A percentile compares a stretch with the other conserved stretches of the same genome.
Evolutionary conservation across 176 grass and related monocot genomes (phyloP).

Genomic region (Phragmites australis): DNA sequence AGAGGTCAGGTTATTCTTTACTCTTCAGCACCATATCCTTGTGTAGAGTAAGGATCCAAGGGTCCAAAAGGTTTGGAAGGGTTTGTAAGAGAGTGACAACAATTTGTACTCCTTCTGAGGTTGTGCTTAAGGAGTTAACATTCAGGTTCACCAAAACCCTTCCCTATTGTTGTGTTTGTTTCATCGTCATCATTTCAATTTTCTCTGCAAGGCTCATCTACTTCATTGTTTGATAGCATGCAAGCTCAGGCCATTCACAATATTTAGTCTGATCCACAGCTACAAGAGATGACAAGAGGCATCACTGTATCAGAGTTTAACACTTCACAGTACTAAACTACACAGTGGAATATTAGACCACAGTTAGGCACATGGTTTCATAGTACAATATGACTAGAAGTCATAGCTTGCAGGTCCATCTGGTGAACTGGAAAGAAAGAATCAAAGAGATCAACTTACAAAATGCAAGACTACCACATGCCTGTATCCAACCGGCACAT

Average conservation of each 20-base stretch:
- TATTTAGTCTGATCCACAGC: neutral
- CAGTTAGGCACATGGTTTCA: neutral
- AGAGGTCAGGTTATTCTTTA: conserved; percentile 10
- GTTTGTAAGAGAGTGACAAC: neutral
- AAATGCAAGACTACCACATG: conserved; percentile 9
- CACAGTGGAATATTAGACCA: neutral
- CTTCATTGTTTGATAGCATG: conserved; percentile 4
- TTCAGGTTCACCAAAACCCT: neutral
- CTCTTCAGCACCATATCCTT: neutral
- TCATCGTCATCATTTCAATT: neutral
- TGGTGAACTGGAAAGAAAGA: conserved; percentile 16
- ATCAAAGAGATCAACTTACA: conserved; percentile 31
- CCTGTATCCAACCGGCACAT: conserved; percentile 19
- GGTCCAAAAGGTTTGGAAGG: neutral
- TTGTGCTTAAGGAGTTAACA: neutral
- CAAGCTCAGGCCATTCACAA: neutral
- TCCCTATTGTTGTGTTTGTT: neutral
- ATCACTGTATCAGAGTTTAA: neutral
- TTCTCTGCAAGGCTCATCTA: neutral
- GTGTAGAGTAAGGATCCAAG: neutral
- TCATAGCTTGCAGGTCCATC: neutral
- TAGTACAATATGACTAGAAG: neutral
- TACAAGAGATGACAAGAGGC: neutral
- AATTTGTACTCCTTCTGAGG: neutral
- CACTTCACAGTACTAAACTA: neutral